These are phyloP conservation scores for Thelephora aurantiotincta DNA, from an alignment of 768 basidiomycete species.

Conservation along the genomic window DNA sequence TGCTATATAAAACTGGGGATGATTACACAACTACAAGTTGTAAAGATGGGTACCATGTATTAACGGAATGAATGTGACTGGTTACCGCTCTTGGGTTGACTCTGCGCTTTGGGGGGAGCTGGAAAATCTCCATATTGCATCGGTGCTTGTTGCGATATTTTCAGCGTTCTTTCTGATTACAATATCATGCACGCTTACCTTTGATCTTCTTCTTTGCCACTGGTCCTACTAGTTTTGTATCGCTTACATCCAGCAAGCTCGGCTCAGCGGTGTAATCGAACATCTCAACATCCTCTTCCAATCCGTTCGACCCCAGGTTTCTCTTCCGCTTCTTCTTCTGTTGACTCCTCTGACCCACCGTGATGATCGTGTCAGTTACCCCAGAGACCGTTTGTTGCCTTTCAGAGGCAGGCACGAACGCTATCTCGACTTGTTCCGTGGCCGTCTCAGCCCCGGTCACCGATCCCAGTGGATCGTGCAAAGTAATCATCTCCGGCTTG, in stretches of 20 bases:
- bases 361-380: slow-evolving; percentile 51
- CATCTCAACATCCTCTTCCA: slow-evolving; percentile 7
- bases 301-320: slow-evolving; percentile 11
- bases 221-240: slow-evolving; percentile 14
- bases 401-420: slow-evolving; percentile 59
- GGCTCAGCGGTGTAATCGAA: slow-evolving; percentile 27
- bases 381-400: slow-evolving; percentile 23
- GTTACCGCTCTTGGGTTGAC: slow-evolving; percentile 20
- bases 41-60: not conserved
- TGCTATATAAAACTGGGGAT: too few species aligned
- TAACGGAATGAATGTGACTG: slow-evolving; percentile 19
- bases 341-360: slow-evolving; percentile 50
- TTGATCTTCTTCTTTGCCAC: slow-evolving; percentile 33
- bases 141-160: not conserved
- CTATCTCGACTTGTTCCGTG: slow-evolving; percentile 51
- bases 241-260: slow-evolving; percentile 27
- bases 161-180: not conserved
- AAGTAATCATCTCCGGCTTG: not conserved
- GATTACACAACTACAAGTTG: not conserved
- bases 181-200: slow-evolving; percentile 10
- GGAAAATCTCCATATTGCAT: slow-evolving; percentile 14
- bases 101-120: slow-evolving; percentile 18
- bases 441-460: slow-evolving; percentile 8
- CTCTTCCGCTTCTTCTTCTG: slow-evolving; percentile 52
- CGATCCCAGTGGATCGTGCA: not conserved